Evolutionary conservation across 306 rosid species (phyloP).

Genomic region (Oxytropis ochrocephala): DNA sequence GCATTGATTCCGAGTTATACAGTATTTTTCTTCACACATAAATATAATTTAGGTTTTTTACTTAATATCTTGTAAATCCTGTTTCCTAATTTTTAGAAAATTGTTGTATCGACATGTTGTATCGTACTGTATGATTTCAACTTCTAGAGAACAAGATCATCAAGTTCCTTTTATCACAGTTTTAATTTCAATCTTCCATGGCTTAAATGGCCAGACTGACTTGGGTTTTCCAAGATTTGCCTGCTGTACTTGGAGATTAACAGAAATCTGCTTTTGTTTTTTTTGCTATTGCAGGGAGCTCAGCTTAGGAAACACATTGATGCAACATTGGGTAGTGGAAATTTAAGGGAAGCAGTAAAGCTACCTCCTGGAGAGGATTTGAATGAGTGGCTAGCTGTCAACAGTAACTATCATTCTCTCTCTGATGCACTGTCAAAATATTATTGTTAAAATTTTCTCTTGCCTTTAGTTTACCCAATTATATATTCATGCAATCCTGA

Average conservation of each 20-base stretch:
- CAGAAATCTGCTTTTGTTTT: background rate
- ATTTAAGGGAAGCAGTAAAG: slow-evolving; percentile 98
- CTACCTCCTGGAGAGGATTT: slow-evolving; percentile 98
- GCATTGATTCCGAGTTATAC: background rate
- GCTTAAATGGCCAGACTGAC: background rate
- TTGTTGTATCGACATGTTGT: background rate
- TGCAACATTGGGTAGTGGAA: slow-evolving; percentile 97
- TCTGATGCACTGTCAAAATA: slow-evolving; percentile 20
- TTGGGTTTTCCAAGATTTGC: background rate
- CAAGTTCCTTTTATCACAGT: background rate
- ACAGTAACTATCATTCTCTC: slow-evolving; percentile 54
- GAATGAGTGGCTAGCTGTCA: slow-evolving; percentile 99
- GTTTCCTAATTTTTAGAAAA: background rate
- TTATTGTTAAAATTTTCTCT: slow-evolving; percentile 9
- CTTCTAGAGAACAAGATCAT: background rate
- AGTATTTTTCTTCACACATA: background rate
- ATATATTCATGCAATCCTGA: slow-evolving; percentile 22
- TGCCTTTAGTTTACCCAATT: slow-evolving; percentile 13
- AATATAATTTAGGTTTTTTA: background rate
- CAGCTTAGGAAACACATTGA: slow-evolving; percentile 97
- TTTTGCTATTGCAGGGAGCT: slow-evolving; percentile 70
- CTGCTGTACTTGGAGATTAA: background rate
- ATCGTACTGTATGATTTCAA: background rate
- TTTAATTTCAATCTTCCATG: background rate
- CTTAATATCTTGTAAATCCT: background rate